A percentile compares a stretch with the other conserved stretches of the same genome.
Conservation (phyloP, 768 basidiomycete genomes). For the Naematelia encephala region DNA sequence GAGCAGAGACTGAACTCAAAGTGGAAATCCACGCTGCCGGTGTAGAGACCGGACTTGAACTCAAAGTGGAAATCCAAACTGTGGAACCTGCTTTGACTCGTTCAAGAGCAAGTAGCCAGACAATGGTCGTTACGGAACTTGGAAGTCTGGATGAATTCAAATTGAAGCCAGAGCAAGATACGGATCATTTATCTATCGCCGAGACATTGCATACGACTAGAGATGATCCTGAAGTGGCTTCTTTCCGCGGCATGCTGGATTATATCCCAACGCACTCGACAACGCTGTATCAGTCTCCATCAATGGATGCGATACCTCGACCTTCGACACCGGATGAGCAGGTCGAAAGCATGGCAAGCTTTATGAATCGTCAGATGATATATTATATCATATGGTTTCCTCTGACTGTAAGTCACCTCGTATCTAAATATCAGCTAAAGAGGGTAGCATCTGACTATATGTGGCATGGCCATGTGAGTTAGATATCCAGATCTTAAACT, state of each 20-base stretch:
- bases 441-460: slow-evolving; percentile 19
- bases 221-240: not conserved
- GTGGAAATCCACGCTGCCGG: not conserved
- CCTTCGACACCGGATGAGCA: slow-evolving; percentile 1
- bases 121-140: not conserved
- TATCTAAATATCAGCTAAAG: not conserved
- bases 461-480: slow-evolving; percentile 19
- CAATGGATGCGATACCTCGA: not conserved
- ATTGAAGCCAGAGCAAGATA: not conserved
- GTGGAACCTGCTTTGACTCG: not conserved
- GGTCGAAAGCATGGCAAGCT: slow-evolving; percentile 23
- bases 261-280: not conserved
- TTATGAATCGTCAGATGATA: slow-evolving; percentile 17
- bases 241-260: not conserved
- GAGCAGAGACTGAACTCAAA: not conserved
- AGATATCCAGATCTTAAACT: no score
- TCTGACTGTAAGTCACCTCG: slow-evolving; percentile 15
- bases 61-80: not conserved
- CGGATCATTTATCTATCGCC: not conserved
- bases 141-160: not conserved
- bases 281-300: not conserved
- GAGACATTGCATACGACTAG: slow-evolving; percentile 1
- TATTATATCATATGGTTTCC: slow-evolving; percentile 24
- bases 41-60: no score
- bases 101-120: not conserved